Conservation (phyloP, 768 basidiomycete genomes). For the Agrocybe pediades region DNA sequence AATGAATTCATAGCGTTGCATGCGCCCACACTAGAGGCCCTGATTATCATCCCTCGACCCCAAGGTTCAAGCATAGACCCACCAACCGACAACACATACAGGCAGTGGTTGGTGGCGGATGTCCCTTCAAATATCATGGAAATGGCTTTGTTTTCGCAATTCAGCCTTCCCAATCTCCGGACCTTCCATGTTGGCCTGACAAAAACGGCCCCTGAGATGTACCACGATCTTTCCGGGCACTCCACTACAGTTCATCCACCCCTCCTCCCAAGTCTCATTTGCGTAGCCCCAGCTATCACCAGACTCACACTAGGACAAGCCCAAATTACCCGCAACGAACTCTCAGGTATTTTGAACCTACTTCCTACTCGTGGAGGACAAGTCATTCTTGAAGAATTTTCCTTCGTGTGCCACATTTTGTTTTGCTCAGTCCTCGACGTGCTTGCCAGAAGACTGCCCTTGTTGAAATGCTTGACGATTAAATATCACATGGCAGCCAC, state of each 20-base stretch:
- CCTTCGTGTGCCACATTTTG: no score
- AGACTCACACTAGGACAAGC: no score
- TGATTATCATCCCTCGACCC: constrained; percentile 11
- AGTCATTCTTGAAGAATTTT: no score
- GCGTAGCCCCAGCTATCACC: not conserved
- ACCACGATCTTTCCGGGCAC: not conserved
- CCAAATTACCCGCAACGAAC: no score
- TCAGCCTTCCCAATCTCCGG: constrained; percentile 6
- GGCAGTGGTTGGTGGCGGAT: constrained; percentile 8
- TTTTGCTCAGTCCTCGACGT: no score
- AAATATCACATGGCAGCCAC: no score
- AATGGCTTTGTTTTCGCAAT: constrained; percentile 5
- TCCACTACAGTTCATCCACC: not conserved
- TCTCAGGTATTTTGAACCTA: no score
- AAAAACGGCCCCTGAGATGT: constrained; percentile 1
- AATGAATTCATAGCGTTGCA: constrained; percentile 14
- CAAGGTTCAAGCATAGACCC: constrained; percentile 5
- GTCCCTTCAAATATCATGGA: not conserved
- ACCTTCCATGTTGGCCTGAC: constrained; percentile 15
- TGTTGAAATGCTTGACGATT: no score
- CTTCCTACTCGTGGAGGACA: no score
- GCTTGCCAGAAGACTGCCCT: no score
- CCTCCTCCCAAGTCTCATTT: not conserved
- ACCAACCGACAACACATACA: constrained; percentile 14
- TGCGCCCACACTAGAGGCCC: constrained; percentile 2